Conservation (phyloP, 2,329 filamentous ascomycete species). For the Colletotrichum cereale region DNA sequence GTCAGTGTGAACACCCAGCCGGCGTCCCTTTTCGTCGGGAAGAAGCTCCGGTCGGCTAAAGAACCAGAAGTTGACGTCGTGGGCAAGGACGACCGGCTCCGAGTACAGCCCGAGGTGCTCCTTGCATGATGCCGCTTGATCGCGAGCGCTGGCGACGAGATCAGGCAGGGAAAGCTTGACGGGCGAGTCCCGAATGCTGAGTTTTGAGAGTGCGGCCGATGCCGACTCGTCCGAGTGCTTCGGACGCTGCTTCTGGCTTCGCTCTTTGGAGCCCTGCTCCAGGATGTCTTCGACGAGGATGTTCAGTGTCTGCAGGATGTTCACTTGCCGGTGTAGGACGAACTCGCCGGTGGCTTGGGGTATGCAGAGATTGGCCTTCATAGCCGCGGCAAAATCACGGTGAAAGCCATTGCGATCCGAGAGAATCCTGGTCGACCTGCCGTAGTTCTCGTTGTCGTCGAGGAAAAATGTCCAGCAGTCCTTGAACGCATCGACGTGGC, state of each 20-base stretch:
- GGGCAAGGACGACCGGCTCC: conserved; percentile 50
- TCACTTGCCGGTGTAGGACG: conserved; percentile 55
- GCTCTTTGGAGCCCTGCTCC: conserved; percentile 50
- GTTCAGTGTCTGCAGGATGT: conserved; percentile 53
- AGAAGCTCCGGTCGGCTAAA: conserved; percentile 57
- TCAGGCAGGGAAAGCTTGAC: conserved; percentile 49
- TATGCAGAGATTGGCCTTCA: conserved; percentile 44
- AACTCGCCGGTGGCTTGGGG: conserved; percentile 50
- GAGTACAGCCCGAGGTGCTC: conserved; percentile 52
- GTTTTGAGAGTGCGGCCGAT: conserved; percentile 48
- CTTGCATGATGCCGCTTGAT: conserved; percentile 50
- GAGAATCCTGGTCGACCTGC: conserved; percentile 45
- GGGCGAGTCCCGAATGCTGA: conserved; percentile 46
- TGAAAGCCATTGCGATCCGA: conserved; percentile 42
- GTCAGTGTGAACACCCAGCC: conserved; percentile 53
- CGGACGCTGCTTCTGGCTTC: conserved; percentile 38
- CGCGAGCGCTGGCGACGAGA: conserved; percentile 47
- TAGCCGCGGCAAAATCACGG: conserved; percentile 42
- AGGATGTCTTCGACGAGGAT: conserved; percentile 59
- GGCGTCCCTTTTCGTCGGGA: conserved; percentile 58
- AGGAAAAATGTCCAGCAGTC: conserved; percentile 54
- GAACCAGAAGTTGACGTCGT: conserved; percentile 53
- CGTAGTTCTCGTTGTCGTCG: conserved; percentile 50
- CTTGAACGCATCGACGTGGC: conserved; percentile 44
- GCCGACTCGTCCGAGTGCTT: conserved; percentile 49